These are phyloP conservation scores for Picea sitchensis DNA, from an alignment of 75 land plant species.

Conservation along the genomic window DNA sequence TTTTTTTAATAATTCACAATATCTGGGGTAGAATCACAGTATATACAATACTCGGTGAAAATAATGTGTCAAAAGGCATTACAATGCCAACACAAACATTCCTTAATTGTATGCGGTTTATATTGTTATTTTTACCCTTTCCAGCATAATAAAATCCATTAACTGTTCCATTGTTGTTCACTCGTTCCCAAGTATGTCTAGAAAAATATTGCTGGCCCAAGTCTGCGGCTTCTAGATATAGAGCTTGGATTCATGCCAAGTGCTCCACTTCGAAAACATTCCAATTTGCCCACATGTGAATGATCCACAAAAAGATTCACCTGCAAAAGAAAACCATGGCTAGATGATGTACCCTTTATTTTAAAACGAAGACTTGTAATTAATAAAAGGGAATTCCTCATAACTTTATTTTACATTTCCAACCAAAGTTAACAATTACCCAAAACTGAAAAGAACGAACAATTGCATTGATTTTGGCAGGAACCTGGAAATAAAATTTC, in stretches of 20 bases:
- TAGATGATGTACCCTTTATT: too few species aligned
- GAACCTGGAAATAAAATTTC: too few species aligned
- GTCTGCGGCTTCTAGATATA: background rate
- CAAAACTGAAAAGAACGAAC: too few species aligned
- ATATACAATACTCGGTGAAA: background rate
- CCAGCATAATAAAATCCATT: background rate
- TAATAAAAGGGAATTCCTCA: too few species aligned
- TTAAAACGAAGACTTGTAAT: too few species aligned
- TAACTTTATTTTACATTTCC: too few species aligned
- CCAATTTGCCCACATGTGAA: conserved; percentile 73
- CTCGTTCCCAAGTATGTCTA: background rate
- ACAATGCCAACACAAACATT: background rate
- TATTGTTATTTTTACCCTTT: background rate
- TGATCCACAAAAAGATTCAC: conserved; percentile 91
- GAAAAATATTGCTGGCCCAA: background rate
- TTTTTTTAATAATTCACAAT: too few species aligned
- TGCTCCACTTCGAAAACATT: conserved; percentile 62
- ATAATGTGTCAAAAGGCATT: background rate
- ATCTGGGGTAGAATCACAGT: too few species aligned
- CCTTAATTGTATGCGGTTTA: background rate
- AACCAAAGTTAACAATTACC: too few species aligned
- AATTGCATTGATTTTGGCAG: too few species aligned
- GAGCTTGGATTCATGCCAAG: conserved; percentile 34
- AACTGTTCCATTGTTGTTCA: background rate
- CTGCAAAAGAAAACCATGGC: conserved; percentile 24